Conservation (phyloP, 2,329 filamentous ascomycete species). For the Lizonia empirigonia region DNA sequence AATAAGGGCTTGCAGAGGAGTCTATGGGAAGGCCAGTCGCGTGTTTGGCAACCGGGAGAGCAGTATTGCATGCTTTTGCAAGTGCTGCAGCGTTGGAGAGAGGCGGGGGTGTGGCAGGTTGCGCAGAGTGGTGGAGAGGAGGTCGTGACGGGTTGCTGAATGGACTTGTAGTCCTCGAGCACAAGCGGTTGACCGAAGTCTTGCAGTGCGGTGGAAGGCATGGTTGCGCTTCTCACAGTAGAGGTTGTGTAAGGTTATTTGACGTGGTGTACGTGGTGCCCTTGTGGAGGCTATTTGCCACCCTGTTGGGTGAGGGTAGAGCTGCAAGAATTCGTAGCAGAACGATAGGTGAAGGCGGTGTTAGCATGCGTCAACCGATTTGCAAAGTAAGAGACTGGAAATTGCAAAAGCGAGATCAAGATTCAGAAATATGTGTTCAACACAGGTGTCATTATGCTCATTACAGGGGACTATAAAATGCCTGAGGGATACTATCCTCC, state of each 20-base stretch:
- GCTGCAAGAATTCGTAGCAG: too few relatives aligned
- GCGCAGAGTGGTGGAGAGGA: slow-evolving; percentile 6
- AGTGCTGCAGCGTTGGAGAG: slow-evolving; percentile 11
- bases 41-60: slow-evolving; percentile 4
- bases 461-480: not conserved
- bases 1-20: slow-evolving; percentile 12
- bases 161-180: slow-evolving; percentile 13
- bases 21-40: slow-evolving; percentile 18
- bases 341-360: not conserved
- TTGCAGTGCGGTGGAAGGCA: slow-evolving; percentile 5
- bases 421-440: not conserved
- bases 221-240: not conserved
- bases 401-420: too few relatives aligned
- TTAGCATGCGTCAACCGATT: not conserved
- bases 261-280: not conserved
- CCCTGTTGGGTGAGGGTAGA: not conserved
- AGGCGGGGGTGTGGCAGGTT: slow-evolving; percentile 8
- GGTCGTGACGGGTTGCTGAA: not conserved
- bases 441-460: not conserved
- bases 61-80: slow-evolving; percentile 23
- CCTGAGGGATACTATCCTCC: slow-evolving; percentile 14
- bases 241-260: not conserved
- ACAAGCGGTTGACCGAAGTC: slow-evolving; percentile 16
- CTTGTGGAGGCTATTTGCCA: not conserved
- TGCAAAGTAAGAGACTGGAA: not conserved